Conservation (phyloP, 345 rosid genomes). For the Psidium guajava region DNA sequence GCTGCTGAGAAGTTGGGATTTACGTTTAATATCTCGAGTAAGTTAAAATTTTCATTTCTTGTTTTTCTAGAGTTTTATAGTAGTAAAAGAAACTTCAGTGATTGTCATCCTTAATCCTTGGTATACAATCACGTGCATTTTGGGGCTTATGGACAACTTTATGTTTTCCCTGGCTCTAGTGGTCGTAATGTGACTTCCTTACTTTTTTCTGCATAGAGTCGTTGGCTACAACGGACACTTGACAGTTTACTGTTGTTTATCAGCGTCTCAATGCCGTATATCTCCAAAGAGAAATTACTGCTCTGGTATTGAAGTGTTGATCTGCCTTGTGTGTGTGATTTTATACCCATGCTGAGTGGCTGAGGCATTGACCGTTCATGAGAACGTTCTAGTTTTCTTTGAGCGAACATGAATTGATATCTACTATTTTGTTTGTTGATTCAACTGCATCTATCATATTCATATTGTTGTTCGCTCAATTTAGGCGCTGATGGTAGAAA, state of each 20-base stretch:
- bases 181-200: not conserved
- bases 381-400: not conserved
- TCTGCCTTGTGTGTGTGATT: not conserved
- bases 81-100: not conserved
- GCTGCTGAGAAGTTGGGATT: constrained; percentile 90
- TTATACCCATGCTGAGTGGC: not conserved
- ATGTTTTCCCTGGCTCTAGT: not conserved
- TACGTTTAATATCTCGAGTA: constrained; percentile 36
- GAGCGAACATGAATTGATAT: not conserved
- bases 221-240: not conserved
- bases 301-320: not conserved
- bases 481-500: constrained; percentile 59
- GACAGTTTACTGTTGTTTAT: not conserved
- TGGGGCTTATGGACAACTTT: not conserved
- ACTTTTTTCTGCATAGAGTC: not conserved
- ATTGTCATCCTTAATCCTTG: not conserved
- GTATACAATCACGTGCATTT: not conserved
- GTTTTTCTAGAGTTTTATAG: not conserved
- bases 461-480: constrained; percentile 4
- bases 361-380: not conserved
- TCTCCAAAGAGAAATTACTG: not conserved
- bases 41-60: constrained; percentile 27
- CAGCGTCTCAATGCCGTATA: not conserved
- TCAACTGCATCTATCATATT: not conserved
- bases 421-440: not conserved